phyloP scores from a whole-genome alignment of 1,284 basidiomycete genomes.

The Leccinum subrobustum region DNA sequence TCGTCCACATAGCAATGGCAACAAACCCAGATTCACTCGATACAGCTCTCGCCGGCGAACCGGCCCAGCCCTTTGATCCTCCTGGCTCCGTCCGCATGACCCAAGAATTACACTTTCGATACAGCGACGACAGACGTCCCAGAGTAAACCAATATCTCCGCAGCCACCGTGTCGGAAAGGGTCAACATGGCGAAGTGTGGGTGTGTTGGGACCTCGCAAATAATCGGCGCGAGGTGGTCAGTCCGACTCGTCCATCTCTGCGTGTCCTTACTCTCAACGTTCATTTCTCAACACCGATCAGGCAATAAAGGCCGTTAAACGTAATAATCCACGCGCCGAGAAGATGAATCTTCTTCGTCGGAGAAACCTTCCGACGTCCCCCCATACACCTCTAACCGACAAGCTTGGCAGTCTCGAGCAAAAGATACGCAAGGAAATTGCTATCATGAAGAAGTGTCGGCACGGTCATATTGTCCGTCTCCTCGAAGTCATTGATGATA shows the following conservation, averaged over 20 bases:
- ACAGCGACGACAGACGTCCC: constrained; percentile 37
- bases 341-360: constrained; percentile 64
- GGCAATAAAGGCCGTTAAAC: constrained; percentile 84
- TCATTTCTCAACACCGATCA: constrained; percentile 32
- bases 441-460: constrained; percentile 95
- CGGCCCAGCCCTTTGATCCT: constrained; percentile 41
- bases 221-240: constrained; percentile 40
- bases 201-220: constrained; percentile 60
- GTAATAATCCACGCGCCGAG: constrained; percentile 51
- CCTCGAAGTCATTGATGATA: constrained; percentile 95
- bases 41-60: constrained; percentile 22
- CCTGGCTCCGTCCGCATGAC: constrained; percentile 61
- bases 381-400: constrained; percentile 56
- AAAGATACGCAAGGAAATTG: constrained; percentile 89
- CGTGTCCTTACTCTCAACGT: constrained; percentile 6
- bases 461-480: constrained; percentile 92
- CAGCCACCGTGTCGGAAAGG: constrained; percentile 66
- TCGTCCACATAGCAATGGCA: constrained; percentile 25
- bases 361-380: constrained; percentile 50
- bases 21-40: constrained; percentile 25
- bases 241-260: constrained; percentile 22
- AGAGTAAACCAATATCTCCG: constrained; percentile 84
- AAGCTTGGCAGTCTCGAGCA: constrained; percentile 70
- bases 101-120: constrained; percentile 41
- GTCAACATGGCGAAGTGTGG: constrained; percentile 82